Base-by-base conservation (phyloP, 148 eudicot species). In the Rhododendron simsii region DNA sequence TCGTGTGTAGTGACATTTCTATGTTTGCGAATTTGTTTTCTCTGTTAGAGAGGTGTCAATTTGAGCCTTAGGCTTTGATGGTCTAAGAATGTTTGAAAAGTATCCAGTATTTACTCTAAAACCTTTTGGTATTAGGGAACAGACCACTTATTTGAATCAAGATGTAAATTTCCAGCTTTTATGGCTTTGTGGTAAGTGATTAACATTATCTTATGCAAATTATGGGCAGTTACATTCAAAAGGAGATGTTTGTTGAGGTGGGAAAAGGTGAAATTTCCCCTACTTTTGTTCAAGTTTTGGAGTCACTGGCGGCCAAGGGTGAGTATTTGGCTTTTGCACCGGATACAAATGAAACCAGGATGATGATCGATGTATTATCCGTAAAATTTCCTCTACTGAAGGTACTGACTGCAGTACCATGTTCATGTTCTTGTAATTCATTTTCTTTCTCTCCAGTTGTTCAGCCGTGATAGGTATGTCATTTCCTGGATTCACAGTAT, bases 241-340 rank as follows among this genome's bases (percentile, higher is more conserved):
- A 95, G 88, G 93, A 88, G 79, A 95, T 94, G 98, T 91, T 95
- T 87, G 90, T 97, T 86, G 98, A 97, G 86, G 98, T 97, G 88
- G 98, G 98, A 80, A 94, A 93, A 86, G 89, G 90, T 71, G 91
- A 90, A 35, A 87, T 47, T 53, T 97, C 99, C 85, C 94, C 94
- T 57, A 86, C 95, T 87, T 94, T 97, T 76, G 89, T 87, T 86
- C 89, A 92, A 84, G 87, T 95, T 84, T 88, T 97, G 87, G 92
- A 93, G 88, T 87, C 85, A 83, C 84, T 97, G 87, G 69, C 82
- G 76, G 87, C 92, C 79, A 90, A 91, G 74, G 91, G 87, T 44
- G 98, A 97, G 86, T 93, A 82, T 91, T 86, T 97, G 88, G 99
- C 98, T 83, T 97, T 97, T 92, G 91, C 95, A 63, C 99, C 99